phyloP scores from a whole-genome alignment of 1,284 basidiomycete genomes.

The Pseudozyma tsukubaensis region DNA sequence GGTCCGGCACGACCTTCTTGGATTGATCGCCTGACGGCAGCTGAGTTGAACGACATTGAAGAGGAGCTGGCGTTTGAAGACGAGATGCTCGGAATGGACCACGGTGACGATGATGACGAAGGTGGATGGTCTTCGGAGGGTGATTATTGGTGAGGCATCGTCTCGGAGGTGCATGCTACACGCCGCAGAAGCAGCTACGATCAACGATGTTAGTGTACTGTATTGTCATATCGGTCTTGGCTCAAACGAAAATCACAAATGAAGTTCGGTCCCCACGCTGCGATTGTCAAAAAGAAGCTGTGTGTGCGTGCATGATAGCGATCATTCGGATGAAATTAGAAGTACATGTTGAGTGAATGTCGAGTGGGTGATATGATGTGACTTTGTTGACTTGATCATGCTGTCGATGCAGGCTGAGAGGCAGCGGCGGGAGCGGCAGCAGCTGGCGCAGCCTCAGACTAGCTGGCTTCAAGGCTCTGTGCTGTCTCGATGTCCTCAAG shows the following conservation, averaged over 20 bases:
- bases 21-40: conserved; percentile 2
- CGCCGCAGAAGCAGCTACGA: too few relatives aligned
- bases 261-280: too few relatives aligned
- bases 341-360: neutral
- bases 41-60: conserved; percentile 20
- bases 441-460: conserved; percentile 4
- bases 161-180: too few relatives aligned
- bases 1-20: neutral
- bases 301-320: too few relatives aligned
- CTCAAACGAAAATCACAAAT: too few relatives aligned
- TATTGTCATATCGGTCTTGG: too few relatives aligned
- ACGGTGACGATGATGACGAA: conserved; percentile 8
- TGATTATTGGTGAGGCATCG: neutral
- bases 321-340: neutral
- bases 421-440: conserved; percentile 9
- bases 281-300: too few relatives aligned
- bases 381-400: conserved; percentile 3
- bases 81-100: conserved; percentile 1
- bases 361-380: neutral
- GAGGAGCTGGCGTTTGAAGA: conserved; percentile 15
- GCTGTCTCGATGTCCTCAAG: neutral
- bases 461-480: conserved; percentile 1
- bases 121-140: neutral
- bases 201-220: too few relatives aligned
- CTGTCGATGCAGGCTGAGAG: conserved; percentile 11